Percentiles rank a stretch among this genome's conserved stretches.
phyloP scores from a whole-genome alignment of 2,329 filamentous ascomycete species.

The Colletotrichum camelliae region DNA sequence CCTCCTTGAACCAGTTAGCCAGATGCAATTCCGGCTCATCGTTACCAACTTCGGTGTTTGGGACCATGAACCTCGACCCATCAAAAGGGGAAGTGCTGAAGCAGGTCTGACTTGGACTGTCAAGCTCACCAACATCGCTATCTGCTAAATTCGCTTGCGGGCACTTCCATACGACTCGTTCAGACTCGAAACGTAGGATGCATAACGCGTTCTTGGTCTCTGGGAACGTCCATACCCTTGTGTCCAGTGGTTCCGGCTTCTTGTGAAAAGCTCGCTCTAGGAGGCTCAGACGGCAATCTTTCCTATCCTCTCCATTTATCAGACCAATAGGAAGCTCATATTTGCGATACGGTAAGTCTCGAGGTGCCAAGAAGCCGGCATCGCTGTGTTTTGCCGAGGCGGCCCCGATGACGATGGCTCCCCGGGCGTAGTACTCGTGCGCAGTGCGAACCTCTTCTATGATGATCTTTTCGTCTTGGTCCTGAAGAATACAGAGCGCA shows the following conservation, averaged over 20 bases:
- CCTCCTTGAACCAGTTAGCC: not conserved
- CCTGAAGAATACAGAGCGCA: not conserved
- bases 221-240: not conserved
- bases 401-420: not conserved
- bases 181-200: not conserved
- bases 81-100: not conserved
- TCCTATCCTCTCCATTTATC: not conserved
- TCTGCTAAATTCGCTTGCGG: not conserved
- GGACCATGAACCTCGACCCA: not conserved
- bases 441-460: not conserved
- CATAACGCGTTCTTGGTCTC: not conserved
- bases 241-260: not conserved
- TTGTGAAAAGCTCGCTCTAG: not conserved
- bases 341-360: not conserved
- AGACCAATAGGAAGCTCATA: not conserved
- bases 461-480: not conserved
- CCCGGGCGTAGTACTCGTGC: not conserved
- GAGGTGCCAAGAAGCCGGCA: not conserved
- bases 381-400: not conserved
- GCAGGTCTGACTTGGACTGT: not conserved
- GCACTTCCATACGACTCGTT: not conserved
- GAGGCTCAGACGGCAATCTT: not conserved
- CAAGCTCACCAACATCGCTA: not conserved
- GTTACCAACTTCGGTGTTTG: not conserved
- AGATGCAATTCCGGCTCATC: not conserved